These are phyloP conservation scores for Sordariomycetes sp. DNA, from an alignment of 2,329 filamentous ascomycete species.

Conservation along the genomic window DNA sequence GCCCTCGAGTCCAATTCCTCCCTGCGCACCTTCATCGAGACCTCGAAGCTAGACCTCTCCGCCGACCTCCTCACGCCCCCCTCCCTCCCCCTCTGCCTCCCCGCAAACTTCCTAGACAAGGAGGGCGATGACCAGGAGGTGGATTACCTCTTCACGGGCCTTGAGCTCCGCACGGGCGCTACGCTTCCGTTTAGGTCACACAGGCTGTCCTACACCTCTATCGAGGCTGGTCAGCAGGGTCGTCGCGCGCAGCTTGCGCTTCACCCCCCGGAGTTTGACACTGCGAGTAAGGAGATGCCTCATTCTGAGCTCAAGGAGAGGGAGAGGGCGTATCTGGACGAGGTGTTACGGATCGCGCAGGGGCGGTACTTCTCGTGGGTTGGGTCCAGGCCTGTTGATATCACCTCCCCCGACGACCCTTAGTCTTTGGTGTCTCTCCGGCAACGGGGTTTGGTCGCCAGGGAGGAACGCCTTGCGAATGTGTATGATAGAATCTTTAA, in stretches of 20 bases:
- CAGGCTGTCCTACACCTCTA: conserved; percentile 34
- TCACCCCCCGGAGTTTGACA: conserved; percentile 12
- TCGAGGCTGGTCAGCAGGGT: conserved; percentile 36
- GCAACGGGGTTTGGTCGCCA: too few relatives aligned
- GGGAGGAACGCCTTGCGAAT: too few relatives aligned
- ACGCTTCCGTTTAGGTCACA: conserved; percentile 27
- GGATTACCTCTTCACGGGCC: conserved; percentile 29
- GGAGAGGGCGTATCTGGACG: conserved; percentile 11
- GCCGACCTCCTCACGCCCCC: conserved; percentile 26
- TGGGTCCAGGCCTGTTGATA: neutral
- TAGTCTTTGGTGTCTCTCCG: neutral
- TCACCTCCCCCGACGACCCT: neutral
- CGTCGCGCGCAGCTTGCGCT: conserved; percentile 36
- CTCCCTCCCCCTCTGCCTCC: conserved; percentile 28
- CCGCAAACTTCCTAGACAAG: conserved; percentile 13
- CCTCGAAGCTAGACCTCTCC: conserved; percentile 30
- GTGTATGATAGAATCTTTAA: too few relatives aligned
- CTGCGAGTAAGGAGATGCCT: too few relatives aligned
- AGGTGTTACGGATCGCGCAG: conserved; percentile 15
- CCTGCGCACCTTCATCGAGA: conserved; percentile 27
- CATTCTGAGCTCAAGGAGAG: neutral
- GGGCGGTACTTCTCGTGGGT: conserved; percentile 20
- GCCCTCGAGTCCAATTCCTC: neutral
- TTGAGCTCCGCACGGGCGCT: conserved; percentile 36
- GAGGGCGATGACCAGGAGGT: conserved; percentile 7